Percentiles rank a stretch among this genome's conserved stretches.
phyloP scores from a whole-genome alignment of 75 land plant species.

The Adiantum capillusveneris region DNA sequence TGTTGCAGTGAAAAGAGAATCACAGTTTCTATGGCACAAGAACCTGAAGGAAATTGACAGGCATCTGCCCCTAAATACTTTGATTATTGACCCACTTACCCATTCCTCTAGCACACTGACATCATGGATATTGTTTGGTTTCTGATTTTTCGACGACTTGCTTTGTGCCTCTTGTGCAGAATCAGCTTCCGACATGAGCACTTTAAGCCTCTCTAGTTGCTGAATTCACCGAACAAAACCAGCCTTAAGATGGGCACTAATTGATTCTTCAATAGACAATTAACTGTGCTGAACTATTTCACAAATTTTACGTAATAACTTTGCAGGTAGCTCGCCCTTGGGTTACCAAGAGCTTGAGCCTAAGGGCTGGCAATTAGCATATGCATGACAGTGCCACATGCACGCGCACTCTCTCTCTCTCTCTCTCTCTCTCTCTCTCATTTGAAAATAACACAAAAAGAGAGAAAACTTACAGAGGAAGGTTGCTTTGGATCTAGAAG shows the following conservation, averaged over 20 bases:
- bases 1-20: too few species aligned
- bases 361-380: background rate
- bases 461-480: slow-evolving; percentile 48
- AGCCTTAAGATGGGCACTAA: too few species aligned
- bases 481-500: slow-evolving; percentile 70
- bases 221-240: too few species aligned
- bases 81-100: background rate
- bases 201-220: background rate
- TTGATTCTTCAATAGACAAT: background rate
- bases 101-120: slow-evolving; percentile 4
- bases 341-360: background rate
- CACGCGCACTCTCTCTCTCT: too few species aligned
- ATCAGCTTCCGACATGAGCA: background rate
- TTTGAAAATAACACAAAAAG: background rate
- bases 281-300: background rate
- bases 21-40: too few species aligned
- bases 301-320: background rate
- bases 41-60: too few species aligned
- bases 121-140: slow-evolving; percentile 4
- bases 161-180: background rate
- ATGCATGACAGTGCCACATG: background rate
- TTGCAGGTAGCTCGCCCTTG: background rate
- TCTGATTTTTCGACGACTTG: background rate
- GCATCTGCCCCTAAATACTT: too few species aligned
- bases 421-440: too few species aligned